Percentiles rank a stretch among this genome's conserved stretches.
Evolutionary conservation across 306 rosid genomes (phyloP).

Genomic region (Ormosia semicastrata): DNA sequence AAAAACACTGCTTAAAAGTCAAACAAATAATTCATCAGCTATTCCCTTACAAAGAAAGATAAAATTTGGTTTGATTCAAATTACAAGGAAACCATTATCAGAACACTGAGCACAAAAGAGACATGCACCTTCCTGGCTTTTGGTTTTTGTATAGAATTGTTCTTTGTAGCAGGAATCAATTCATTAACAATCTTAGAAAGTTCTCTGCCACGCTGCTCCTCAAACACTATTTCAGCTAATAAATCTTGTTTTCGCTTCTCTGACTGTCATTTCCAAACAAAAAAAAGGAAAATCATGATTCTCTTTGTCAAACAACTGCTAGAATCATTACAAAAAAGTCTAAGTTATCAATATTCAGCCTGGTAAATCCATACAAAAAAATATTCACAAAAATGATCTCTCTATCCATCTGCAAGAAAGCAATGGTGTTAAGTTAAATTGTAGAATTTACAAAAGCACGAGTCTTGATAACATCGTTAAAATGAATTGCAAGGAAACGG

Average conservation of each 20-base stretch:
- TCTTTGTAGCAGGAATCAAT: conserved; percentile 59
- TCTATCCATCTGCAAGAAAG: neutral
- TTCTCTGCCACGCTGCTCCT: conserved; percentile 82
- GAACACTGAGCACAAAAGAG: conserved; percentile 16
- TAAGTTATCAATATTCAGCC: neutral
- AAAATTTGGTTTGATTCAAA: neutral
- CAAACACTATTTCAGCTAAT: conserved; percentile 70
- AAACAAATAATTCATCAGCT: conserved; percentile 6
- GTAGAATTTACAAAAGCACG: neutral
- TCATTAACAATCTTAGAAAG: conserved; percentile 66
- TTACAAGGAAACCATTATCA: conserved; percentile 6
- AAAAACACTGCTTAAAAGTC: conserved; percentile 8
- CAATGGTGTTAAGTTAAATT: neutral
- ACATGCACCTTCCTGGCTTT: conserved; percentile 64
- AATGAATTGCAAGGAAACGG: neutral
- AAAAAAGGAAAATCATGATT: neutral
- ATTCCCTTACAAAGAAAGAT: conserved; percentile 1
- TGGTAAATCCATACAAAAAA: neutral
- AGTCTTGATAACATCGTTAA: neutral
- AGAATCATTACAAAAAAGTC: neutral
- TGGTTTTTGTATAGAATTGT: conserved; percentile 43
- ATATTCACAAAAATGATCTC: neutral
- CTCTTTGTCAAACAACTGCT: neutral
- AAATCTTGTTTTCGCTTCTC: conserved; percentile 83
- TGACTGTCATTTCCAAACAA: conserved; percentile 55